phyloP scores from a whole-genome alignment of 768 basidiomycete species.

The Naganishia friedmannii region DNA sequence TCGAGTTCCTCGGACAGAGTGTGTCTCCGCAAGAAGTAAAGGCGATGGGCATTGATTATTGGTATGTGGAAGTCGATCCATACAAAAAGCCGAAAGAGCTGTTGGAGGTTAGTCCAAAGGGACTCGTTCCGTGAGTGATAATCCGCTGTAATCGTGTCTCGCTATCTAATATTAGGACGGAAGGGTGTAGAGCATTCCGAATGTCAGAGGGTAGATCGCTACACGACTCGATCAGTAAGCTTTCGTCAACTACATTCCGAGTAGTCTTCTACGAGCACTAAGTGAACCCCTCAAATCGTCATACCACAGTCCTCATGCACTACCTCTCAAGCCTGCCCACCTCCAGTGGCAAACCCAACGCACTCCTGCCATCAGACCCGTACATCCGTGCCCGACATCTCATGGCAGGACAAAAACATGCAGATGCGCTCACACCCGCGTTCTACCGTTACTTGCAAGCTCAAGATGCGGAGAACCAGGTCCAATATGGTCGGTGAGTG shows the following conservation, averaged over 20 bases:
- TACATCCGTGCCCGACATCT: slow-evolving; percentile 10
- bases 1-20: slow-evolving; percentile 17
- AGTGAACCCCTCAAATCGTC: neutral
- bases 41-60: slow-evolving; percentile 12
- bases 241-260: too few species aligned
- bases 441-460: slow-evolving; percentile 28
- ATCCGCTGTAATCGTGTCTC: neutral
- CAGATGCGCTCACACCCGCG: slow-evolving; percentile 21
- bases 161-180: neutral
- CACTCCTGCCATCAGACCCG: slow-evolving; percentile 7
- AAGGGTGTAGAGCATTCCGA: neutral
- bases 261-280: neutral
- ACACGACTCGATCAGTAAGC: slow-evolving; percentile 21
- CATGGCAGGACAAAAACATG: slow-evolving; percentile 21
- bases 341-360: neutral
- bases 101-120: slow-evolving; percentile 25
- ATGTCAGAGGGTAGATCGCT: slow-evolving; percentile 18
- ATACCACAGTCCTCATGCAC: slow-evolving; percentile 21
- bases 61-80: slow-evolving; percentile 25
- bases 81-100: slow-evolving; percentile 29
- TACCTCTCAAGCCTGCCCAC: slow-evolving; percentile 16
- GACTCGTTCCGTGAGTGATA: slow-evolving; percentile 25
- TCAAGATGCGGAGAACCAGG: slow-evolving; percentile 28
- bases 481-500: slow-evolving; percentile 26
- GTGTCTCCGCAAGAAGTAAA: neutral